Conservation (phyloP, 805 yeast genomes). For the Sporopachydermia quercuum region DNA sequence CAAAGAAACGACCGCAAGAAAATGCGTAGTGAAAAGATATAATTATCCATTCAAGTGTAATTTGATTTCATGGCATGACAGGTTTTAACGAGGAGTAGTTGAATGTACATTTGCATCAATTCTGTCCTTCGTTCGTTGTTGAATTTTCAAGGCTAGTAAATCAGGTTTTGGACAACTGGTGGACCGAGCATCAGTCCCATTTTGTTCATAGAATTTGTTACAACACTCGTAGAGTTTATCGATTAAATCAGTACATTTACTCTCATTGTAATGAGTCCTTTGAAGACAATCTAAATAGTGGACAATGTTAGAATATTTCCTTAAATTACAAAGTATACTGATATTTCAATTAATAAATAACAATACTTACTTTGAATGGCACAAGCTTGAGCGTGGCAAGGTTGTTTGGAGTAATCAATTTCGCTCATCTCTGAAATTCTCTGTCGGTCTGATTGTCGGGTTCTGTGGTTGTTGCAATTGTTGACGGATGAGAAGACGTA, state of each 20-base stretch:
- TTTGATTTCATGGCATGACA: too few species aligned
- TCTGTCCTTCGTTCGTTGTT: constrained; percentile 42
- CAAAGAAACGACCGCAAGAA: too few species aligned
- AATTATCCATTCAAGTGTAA: too few species aligned
- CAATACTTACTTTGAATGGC: constrained; percentile 48
- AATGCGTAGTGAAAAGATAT: too few species aligned
- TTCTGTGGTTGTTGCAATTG: too few species aligned
- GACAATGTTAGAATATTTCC: constrained; percentile 2
- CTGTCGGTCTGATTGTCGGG: too few species aligned
- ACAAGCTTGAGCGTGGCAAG: constrained; percentile 73
- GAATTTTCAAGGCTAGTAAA: constrained; percentile 44
- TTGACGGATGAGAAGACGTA: too few species aligned
- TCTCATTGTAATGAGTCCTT: constrained; percentile 48
- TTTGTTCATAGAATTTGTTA: constrained; percentile 39
- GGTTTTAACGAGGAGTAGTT: neutral
- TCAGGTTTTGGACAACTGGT: constrained; percentile 70
- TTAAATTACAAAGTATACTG: neutral
- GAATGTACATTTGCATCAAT: constrained; percentile 40
- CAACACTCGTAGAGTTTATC: constrained; percentile 70
- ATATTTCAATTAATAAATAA: neutral
- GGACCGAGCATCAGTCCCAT: constrained; percentile 45
- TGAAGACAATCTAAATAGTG: constrained; percentile 42
- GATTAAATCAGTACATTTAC: constrained; percentile 55
- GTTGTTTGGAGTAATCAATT: constrained; percentile 16
- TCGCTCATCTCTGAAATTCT: too few species aligned